phyloP scores from a whole-genome alignment of 2,329 filamentous ascomycete species.

The Penicillium sp. region DNA sequence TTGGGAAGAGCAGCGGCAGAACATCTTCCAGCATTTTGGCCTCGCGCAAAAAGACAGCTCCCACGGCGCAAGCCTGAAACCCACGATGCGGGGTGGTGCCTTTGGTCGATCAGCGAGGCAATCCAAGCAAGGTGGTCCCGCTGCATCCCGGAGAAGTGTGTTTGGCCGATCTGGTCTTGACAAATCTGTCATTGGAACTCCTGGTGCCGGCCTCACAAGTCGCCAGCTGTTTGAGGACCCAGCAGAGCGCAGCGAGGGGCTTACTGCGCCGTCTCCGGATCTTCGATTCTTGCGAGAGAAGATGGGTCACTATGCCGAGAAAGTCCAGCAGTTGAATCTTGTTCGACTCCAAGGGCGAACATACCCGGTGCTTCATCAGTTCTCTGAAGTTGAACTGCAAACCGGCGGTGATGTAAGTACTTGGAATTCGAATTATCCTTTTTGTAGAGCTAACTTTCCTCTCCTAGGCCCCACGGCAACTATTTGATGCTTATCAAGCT shows the following conservation, averaged over 20 bases:
- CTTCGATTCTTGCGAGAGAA: constrained; percentile 80
- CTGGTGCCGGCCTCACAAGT: constrained; percentile 63
- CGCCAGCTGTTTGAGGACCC: constrained; percentile 68
- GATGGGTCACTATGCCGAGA: constrained; percentile 75
- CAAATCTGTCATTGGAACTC: constrained; percentile 82
- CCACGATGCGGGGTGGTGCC: constrained; percentile 37
- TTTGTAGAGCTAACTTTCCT: constrained; percentile 13
- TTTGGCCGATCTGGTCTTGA: constrained; percentile 71
- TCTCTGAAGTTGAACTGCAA: constrained; percentile 70
- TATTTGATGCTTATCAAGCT: constrained; percentile 80
- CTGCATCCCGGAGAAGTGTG: constrained; percentile 52
- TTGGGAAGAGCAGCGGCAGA: constrained; percentile 90
- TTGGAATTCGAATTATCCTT: constrained; percentile 1
- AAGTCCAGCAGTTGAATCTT: constrained; percentile 75
- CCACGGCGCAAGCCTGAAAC: constrained; percentile 42
- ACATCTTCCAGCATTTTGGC: constrained; percentile 95
- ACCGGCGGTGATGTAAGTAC: constrained; percentile 62
- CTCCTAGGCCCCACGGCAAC: constrained; percentile 64
- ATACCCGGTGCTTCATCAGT: constrained; percentile 73
- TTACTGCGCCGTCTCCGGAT: constrained; percentile 57
- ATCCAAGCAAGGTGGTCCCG: constrained; percentile 42
- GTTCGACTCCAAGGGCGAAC: constrained; percentile 64
- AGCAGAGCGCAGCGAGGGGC: constrained; percentile 55
- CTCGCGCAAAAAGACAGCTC: constrained; percentile 58
- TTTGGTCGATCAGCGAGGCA: constrained; percentile 52